Conservation (phyloP, 1,139 yeast genomes). For the Scheffersomyces quercinus region DNA sequence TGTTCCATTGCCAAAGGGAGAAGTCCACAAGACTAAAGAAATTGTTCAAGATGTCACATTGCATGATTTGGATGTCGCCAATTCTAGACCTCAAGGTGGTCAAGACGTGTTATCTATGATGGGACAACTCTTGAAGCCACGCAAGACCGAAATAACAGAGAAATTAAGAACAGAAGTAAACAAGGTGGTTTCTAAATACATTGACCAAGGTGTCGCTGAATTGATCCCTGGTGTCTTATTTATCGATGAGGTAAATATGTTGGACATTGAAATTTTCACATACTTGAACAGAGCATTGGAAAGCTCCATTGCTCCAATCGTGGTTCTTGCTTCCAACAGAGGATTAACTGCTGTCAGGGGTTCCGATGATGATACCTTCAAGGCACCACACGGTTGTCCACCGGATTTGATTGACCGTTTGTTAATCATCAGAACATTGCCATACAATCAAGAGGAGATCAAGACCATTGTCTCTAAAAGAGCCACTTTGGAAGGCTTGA, state of each 20-base stretch:
- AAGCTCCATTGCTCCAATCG: slow-evolving; percentile 89
- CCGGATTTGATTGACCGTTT: slow-evolving; percentile 91
- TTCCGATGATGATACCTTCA: slow-evolving; percentile 68
- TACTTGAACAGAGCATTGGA: slow-evolving; percentile 92
- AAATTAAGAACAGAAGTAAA: slow-evolving; percentile 91
- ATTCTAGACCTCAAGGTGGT: slow-evolving; percentile 98
- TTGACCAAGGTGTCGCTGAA: slow-evolving; percentile 98
- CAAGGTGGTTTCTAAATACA: slow-evolving; percentile 92
- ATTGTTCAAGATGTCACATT: slow-evolving; percentile 96
- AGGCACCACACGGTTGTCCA: slow-evolving; percentile 96
- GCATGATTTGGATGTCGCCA: slow-evolving; percentile 94
- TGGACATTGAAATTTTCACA: slow-evolving; percentile 94
- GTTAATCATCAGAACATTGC: slow-evolving; percentile 86
- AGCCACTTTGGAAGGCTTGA: slow-evolving; percentile 71
- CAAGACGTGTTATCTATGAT: slow-evolving; percentile 98
- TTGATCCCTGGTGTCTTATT: slow-evolving; percentile 96
- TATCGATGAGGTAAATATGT: slow-evolving; percentile 97
- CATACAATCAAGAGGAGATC: slow-evolving; percentile 83
- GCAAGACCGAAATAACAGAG: slow-evolving; percentile 98
- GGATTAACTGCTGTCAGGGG: slow-evolving; percentile 92
- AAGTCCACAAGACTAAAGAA: slow-evolving; percentile 97
- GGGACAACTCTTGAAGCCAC: slow-evolving; percentile 96
- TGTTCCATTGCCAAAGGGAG: slow-evolving; percentile 98
- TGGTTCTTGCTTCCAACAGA: slow-evolving; percentile 91
- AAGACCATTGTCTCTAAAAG: slow-evolving; percentile 80